Conservation (phyloP, 169 alveolate genomes). For the Eimeria sp. region DNA sequence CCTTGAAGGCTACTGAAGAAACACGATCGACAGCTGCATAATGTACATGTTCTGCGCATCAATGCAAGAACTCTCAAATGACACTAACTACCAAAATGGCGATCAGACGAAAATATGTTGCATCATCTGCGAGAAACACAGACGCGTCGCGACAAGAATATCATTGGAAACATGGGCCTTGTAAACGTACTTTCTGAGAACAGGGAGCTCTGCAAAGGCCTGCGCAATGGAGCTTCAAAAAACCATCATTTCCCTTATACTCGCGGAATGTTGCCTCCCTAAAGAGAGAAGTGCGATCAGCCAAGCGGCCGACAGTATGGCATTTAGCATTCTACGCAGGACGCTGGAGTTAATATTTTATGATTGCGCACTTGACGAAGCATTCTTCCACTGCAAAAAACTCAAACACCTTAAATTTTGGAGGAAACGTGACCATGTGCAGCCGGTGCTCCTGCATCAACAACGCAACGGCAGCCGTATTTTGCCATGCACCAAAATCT, state of each 20-base stretch:
- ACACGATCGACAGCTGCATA: neutral
- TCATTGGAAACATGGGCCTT: neutral
- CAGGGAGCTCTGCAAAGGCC: neutral
- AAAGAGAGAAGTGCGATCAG: neutral
- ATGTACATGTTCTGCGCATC: neutral
- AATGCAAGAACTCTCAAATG: neutral
- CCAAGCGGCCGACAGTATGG: neutral
- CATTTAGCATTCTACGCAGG: neutral
- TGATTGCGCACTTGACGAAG: neutral
- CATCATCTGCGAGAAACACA: neutral
- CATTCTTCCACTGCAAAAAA: neutral
- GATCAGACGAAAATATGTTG: neutral
- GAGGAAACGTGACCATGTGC: neutral
- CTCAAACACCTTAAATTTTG: neutral
- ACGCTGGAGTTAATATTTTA: neutral
- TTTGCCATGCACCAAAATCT: neutral
- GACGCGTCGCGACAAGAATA: neutral
- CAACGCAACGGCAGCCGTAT: neutral
- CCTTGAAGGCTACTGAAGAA: neutral
- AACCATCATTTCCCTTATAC: neutral
- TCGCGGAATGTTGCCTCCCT: neutral
- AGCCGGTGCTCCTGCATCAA: neutral
- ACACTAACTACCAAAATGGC: neutral
- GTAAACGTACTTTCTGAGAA: neutral
- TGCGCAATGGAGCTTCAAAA: too few relatives aligned